Conservation (phyloP, 2,329 filamentous ascomycete genomes). For the Bipolaris sorokiniana region DNA sequence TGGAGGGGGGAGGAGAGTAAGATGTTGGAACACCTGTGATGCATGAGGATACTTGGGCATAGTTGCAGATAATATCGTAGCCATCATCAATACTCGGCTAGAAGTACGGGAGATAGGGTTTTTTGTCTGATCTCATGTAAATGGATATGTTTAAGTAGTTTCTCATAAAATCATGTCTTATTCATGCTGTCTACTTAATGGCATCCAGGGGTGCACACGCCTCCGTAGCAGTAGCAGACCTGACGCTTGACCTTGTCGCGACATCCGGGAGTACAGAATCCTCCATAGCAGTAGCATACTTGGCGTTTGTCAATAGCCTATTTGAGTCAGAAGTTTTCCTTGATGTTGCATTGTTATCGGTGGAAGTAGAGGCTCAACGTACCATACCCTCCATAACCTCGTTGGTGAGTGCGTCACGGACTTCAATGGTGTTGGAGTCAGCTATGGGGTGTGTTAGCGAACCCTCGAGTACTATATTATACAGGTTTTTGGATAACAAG, state of each 20-base stretch:
- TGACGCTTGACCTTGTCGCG: neutral
- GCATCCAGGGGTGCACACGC: conserved; percentile 5
- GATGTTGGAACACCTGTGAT: no score
- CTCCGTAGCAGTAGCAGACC: conserved; percentile 6
- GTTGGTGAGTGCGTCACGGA: neutral
- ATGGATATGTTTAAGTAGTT: neutral
- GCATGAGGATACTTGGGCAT: no score
- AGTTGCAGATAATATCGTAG: neutral
- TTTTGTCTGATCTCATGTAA: neutral
- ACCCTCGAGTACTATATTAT: no score
- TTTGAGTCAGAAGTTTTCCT: neutral
- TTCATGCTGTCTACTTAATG: neutral
- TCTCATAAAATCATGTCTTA: neutral
- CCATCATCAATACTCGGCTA: neutral
- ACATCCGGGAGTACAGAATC: conserved; percentile 2
- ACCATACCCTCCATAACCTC: neutral
- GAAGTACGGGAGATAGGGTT: neutral
- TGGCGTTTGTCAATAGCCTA: conserved; percentile 3
- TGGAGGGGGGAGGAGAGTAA: no score
- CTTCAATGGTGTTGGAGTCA: neutral
- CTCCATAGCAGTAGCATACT: conserved; percentile 8
- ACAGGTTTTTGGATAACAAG: no score
- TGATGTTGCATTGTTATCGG: neutral
- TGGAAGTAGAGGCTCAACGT: neutral
- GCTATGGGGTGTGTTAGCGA: neutral